phyloP scores from a whole-genome alignment of 108 stramenopile species.

The Skeletonema grethae region DNA sequence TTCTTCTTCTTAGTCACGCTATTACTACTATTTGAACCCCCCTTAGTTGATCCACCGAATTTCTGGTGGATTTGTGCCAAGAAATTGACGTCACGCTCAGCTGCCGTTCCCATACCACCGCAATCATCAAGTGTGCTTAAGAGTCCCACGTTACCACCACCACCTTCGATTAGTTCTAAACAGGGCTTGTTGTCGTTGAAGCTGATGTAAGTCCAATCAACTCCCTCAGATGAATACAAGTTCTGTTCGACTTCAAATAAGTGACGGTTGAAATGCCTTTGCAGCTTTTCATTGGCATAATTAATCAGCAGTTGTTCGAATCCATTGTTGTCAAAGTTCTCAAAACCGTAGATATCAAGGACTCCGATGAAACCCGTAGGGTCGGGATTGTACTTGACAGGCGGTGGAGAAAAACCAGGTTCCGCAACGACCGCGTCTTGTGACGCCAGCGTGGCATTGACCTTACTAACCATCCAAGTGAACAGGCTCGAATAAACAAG shows the following conservation, averaged over 20 bases:
- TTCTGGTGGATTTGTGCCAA: conserved; percentile 84
- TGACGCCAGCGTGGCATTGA: conserved; percentile 74
- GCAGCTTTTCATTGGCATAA: conserved; percentile 94
- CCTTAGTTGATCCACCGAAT: conserved; percentile 61
- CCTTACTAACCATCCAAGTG: conserved; percentile 89
- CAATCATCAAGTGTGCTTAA: conserved; percentile 89
- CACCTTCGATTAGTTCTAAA: conserved; percentile 94
- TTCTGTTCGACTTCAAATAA: conserved; percentile 95
- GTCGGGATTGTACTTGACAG: conserved; percentile 28
- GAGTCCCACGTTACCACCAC: conserved; percentile 71
- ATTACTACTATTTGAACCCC: conserved; percentile 11
- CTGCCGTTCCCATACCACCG: conserved; percentile 85
- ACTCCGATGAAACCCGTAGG: conserved; percentile 84
- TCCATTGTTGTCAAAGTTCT: conserved; percentile 92
- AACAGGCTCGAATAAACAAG: conserved; percentile 89
- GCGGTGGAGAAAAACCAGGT: conserved; percentile 48
- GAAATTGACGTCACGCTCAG: conserved; percentile 89
- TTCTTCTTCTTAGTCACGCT: conserved; percentile 46
- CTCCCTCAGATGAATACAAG: conserved; percentile 91
- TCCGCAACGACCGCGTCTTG: conserved; percentile 34
- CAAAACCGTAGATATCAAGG: conserved; percentile 98
- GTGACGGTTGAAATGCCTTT: conserved; percentile 94
- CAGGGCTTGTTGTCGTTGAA: conserved; percentile 98
- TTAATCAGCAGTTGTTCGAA: conserved; percentile 97
- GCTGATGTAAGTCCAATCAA: conserved; percentile 95